Evolutionary conservation across 768 basidiomycete genomes (phyloP), one percentile per base, ranked within the genome.

Genomic region (Tricholoma flavovirens): DNA sequence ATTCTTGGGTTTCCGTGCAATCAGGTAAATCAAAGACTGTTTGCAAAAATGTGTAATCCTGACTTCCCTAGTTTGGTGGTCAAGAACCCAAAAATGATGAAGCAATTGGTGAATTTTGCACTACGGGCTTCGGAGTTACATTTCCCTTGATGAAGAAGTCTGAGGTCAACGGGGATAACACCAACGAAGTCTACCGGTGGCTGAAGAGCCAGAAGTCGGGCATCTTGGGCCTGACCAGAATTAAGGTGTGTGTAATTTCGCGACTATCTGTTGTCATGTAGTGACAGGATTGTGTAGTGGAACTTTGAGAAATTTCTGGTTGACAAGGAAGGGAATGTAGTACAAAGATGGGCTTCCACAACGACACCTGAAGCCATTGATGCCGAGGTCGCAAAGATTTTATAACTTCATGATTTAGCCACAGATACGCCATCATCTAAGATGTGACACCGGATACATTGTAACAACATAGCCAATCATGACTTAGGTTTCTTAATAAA

Each of bases 131-230:
- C 67, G 91, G 91, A 15, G 93, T 98, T 24, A 83, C 82, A 6
- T 96, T 96, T 77, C 91, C 91, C 10, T 72, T 98, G 50, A 90
- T 91, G 86, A 88, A 84, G 75, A 98, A 96, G 74, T 88, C 88
- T 17, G 90, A 97, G 51, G 95, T 97, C 38, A 98, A 97, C 68
- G 94, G 94, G 3, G 83, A 87, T 62, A 74, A 79, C 60, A 83
- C 89, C 56, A 93, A 93, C 71, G 81, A 88, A 61, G 87, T 93
- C 0, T 95, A 80, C 77, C 81, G 87, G 56, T 94, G 84, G 82
- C 78, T 96, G 60, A 96, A 97, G 76, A 73, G 75, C 24, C 75
- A 91, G 71, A 91, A 92, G 68, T 62, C 88, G 4, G 89, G 88
- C 2, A 60, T 92, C 21, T 64, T 91, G 49, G 88, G 90, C 15